Percentiles rank a stretch among this genome's conserved stretches.
phyloP scores from a whole-genome alignment of 352 stramenopile species.

The Peronospora belbahrii region DNA sequence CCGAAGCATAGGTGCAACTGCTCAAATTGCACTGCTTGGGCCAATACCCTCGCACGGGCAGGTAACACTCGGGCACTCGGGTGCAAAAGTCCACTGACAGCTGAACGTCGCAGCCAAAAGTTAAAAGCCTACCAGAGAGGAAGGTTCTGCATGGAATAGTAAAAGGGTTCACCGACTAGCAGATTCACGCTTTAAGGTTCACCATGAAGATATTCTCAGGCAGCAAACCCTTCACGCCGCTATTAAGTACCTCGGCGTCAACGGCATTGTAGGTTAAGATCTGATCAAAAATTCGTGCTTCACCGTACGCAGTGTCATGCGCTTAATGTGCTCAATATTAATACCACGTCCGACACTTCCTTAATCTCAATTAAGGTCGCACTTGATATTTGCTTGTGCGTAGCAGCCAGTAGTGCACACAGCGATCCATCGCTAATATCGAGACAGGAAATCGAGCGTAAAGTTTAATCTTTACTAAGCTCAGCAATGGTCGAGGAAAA shows the following conservation, averaged over 20 bases:
- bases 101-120: slow-evolving; percentile 71
- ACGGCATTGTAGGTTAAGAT: slow-evolving; percentile 44
- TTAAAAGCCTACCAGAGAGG: slow-evolving; percentile 77
- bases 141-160: slow-evolving; percentile 85
- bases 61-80: slow-evolving; percentile 42
- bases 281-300: slow-evolving; percentile 64
- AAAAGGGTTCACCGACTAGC: slow-evolving; percentile 69
- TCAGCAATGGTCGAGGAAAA: slow-evolving; percentile 18
- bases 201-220: slow-evolving; percentile 48
- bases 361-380: slow-evolving; percentile 78
- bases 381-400: slow-evolving; percentile 30
- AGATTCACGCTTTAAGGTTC: slow-evolving; percentile 42
- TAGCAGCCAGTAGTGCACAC: slow-evolving; percentile 49
- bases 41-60: slow-evolving; percentile 37
- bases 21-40: slow-evolving; percentile 59
- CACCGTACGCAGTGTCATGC: too few relatives aligned
- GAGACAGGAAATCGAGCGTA: slow-evolving; percentile 39
- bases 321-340: too few relatives aligned
- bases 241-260: slow-evolving; percentile 52
- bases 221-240: slow-evolving; percentile 57
- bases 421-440: slow-evolving; percentile 74
- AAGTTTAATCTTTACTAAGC: slow-evolving; percentile 6
- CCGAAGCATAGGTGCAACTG: slow-evolving; percentile 76
- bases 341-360: too few relatives aligned
- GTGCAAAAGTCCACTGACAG: slow-evolving; percentile 33